phyloP scores from a whole-genome alignment of 495 filamentous ascomycete genomes.

The Choiromyces venosus region DNA sequence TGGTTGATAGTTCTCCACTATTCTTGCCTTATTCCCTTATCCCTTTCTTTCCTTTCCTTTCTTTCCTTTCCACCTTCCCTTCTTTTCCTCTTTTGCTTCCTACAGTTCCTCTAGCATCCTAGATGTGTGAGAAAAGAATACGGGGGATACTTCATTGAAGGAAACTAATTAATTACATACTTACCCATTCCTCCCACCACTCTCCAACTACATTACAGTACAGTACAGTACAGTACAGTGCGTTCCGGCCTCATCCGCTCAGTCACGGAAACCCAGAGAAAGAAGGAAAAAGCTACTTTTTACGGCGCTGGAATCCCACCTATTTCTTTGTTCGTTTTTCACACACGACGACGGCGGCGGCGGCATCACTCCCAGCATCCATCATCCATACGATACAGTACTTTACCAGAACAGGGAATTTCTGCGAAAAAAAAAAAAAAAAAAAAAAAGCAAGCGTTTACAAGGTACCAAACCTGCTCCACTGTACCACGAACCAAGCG shows the following conservation, averaged over 20 bases:
- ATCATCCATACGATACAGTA: background rate
- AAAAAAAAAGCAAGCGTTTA: background rate
- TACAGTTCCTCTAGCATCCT: background rate
- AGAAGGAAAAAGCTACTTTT: background rate
- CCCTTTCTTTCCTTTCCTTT: background rate
- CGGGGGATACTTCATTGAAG: background rate
- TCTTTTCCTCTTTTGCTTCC: background rate
- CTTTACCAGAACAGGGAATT: background rate
- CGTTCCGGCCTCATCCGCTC: background rate
- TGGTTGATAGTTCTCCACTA: background rate
- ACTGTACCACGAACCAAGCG: background rate
- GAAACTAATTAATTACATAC: background rate
- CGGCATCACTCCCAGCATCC: background rate
- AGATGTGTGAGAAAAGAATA: background rate
- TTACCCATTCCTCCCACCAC: background rate
- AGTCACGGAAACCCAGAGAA: background rate
- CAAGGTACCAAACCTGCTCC: background rate
- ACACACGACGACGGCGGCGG: background rate
- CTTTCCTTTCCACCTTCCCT: too few relatives aligned
- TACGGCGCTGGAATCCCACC: background rate
- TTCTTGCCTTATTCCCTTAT: background rate
- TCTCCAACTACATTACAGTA: background rate
- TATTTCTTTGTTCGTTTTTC: background rate
- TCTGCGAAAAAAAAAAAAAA: background rate
- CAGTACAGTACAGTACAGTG: too few relatives aligned